Percentiles rank a stretch among this genome's conserved stretches.
Conservation (phyloP, 2,329 filamentous ascomycete species). For the Emmonsiellopsis sp. region DNA sequence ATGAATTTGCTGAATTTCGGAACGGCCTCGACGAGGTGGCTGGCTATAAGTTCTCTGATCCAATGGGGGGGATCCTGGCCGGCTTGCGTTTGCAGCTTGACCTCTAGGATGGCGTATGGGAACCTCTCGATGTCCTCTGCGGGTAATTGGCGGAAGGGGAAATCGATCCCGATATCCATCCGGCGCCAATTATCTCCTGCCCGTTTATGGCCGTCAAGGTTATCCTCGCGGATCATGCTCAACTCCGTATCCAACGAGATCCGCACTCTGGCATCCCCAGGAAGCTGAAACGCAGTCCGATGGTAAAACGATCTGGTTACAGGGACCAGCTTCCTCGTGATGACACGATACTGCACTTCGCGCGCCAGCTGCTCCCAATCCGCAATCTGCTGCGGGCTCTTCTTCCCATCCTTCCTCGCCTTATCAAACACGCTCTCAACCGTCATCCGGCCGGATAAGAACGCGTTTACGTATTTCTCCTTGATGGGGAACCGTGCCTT, state of each 20-base stretch:
- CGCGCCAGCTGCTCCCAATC: conserved; percentile 79
- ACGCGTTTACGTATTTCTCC: conserved; percentile 95
- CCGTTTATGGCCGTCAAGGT: conserved; percentile 68
- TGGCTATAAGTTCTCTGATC: conserved; percentile 87
- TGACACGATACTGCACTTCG: conserved; percentile 86
- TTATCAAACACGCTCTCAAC: conserved; percentile 92
- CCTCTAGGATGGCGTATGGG: conserved; percentile 91
- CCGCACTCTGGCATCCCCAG: conserved; percentile 88
- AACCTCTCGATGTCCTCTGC: conserved; percentile 80
- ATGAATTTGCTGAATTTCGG: conserved; percentile 99
- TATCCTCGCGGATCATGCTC: conserved; percentile 91
- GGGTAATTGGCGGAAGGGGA: conserved; percentile 81
- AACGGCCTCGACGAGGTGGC: conserved; percentile 94
- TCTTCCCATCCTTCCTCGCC: conserved; percentile 89
- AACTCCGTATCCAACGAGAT: conserved; percentile 96
- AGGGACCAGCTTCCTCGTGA: conserved; percentile 77
- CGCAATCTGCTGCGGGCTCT: conserved; percentile 80
- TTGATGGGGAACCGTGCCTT: conserved; percentile 93
- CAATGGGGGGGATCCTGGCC: conserved; percentile 93
- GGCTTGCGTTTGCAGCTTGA: conserved; percentile 92
- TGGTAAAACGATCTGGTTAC: conserved; percentile 97
- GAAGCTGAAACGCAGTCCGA: conserved; percentile 93
- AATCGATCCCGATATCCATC: conserved; percentile 96
- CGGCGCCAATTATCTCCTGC: conserved; percentile 87
- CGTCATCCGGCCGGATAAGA: conserved; percentile 72